phyloP scores from a whole-genome alignment of 768 basidiomycete species.

The Mycena rosella region DNA sequence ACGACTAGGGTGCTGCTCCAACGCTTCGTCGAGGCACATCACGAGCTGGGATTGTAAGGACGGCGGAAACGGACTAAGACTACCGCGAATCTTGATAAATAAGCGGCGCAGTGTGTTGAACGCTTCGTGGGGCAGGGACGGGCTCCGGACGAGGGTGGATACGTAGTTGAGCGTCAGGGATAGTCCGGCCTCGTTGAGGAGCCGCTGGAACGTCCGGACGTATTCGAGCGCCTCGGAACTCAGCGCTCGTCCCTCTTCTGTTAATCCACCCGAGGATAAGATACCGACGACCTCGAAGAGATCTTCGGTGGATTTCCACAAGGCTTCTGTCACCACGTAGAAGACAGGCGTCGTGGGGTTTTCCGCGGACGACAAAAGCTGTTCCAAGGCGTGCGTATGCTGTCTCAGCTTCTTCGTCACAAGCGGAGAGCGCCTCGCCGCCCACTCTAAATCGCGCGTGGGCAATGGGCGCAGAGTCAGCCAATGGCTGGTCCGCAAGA shows the following conservation, averaged over 20 bases:
- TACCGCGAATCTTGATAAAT: constrained; percentile 44
- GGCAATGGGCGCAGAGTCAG: not conserved
- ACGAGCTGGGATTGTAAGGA: constrained; percentile 46
- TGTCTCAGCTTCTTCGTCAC: constrained; percentile 25
- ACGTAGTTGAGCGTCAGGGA: constrained; percentile 48
- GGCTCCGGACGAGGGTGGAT: constrained; percentile 37
- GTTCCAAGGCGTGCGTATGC: constrained; percentile 28
- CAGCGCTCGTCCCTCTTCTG: constrained; percentile 28
- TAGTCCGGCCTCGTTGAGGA: constrained; percentile 49
- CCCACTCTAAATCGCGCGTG: constrained; percentile 13
- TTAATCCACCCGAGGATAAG: constrained; percentile 13
- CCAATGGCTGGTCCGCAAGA: constrained; percentile 35
- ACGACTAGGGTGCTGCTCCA: constrained; percentile 41
- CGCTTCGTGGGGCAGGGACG: constrained; percentile 50
- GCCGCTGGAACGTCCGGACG: constrained; percentile 41
- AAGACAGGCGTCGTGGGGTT: constrained; percentile 35
- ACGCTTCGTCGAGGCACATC: constrained; percentile 45
- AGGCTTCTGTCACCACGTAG: constrained; percentile 37
- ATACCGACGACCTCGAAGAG: constrained; percentile 28
- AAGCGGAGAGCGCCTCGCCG: not conserved
- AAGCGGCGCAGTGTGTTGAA: constrained; percentile 54
- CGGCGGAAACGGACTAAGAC: constrained; percentile 33
- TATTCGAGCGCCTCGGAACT: constrained; percentile 38
- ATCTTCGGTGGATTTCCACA: constrained; percentile 31
- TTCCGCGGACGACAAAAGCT: constrained; percentile 27